Evolutionary conservation across 2,329 filamentous ascomycete species (phyloP).

Genomic region (Ceratocystis variospora): DNA sequence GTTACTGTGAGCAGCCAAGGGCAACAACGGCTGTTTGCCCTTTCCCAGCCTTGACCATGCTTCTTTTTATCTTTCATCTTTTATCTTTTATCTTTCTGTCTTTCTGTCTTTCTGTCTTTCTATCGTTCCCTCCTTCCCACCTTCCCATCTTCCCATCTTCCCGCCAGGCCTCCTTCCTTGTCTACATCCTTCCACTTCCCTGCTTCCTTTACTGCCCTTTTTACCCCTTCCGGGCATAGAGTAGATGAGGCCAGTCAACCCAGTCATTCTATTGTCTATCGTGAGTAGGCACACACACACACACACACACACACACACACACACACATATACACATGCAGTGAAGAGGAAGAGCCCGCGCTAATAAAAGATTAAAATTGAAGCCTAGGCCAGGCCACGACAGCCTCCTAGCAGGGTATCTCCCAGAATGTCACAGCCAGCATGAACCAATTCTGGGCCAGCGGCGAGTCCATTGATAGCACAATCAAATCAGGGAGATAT

Average conservation of each 20-base stretch:
- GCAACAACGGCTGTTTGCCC: constrained; percentile 1
- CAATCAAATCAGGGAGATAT: background rate
- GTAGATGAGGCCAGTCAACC: background rate
- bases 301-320: background rate
- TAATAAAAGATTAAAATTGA: background rate
- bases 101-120: background rate
- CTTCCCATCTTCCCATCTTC: background rate
- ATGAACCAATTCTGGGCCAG: background rate
- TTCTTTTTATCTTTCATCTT: background rate
- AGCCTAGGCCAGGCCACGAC: background rate
- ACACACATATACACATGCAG: background rate
- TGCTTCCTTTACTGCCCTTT: background rate
- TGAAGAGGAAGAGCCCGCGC: background rate
- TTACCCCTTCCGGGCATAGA: background rate
- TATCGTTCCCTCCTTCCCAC: background rate
- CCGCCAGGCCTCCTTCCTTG: background rate
- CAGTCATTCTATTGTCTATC: background rate
- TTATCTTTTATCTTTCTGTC: background rate
- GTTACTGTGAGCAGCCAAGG: background rate
- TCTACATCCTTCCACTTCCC: background rate
- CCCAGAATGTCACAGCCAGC: background rate
- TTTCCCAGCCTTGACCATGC: background rate
- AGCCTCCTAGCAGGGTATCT: background rate
- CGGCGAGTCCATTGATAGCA: background rate
- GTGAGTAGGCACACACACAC: background rate